A percentile compares a stretch with the other conserved stretches of the same genome.
Conservation (phyloP, 176 grass and related monocot genomes). For the Elaeis guineensis region DNA sequence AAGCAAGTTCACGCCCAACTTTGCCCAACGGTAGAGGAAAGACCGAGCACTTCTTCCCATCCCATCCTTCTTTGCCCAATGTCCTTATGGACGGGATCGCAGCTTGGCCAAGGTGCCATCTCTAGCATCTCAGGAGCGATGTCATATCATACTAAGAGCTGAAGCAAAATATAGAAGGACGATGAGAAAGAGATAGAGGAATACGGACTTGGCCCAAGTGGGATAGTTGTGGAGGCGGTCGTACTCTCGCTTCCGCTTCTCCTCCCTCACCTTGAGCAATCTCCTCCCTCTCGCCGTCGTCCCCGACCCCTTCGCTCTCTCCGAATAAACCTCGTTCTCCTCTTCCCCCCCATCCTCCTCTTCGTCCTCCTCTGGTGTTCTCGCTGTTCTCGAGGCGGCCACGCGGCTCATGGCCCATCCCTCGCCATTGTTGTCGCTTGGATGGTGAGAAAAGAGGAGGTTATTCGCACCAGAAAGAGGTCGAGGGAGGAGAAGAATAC, state of each 20-base stretch:
- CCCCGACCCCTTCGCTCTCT: constrained; percentile 32
- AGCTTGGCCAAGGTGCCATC: no score
- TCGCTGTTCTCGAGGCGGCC: no score
- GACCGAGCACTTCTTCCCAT: background rate
- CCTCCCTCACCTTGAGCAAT: constrained; percentile 77
- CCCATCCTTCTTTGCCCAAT: no score
- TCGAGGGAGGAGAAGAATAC: no score
- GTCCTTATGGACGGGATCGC: no score
- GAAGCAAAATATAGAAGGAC: background rate
- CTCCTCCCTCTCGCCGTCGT: constrained; percentile 66
- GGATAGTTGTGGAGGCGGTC: constrained; percentile 63
- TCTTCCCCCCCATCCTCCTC: constrained; percentile 6
- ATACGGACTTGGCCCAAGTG: constrained; percentile 69
- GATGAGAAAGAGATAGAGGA: constrained; percentile 1
- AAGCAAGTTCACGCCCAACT: background rate
- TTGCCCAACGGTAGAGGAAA: background rate
- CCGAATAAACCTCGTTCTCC: constrained; percentile 8
- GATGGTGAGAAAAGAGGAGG: no score
- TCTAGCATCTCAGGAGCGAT: background rate
- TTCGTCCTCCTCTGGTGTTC: background rate
- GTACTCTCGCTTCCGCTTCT: constrained; percentile 56
- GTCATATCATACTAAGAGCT: background rate
- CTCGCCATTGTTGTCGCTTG: no score
- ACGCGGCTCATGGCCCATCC: no score
- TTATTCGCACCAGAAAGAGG: no score